Conservation (phyloP, 306 rosid species). For the Corylus americana region DNA sequence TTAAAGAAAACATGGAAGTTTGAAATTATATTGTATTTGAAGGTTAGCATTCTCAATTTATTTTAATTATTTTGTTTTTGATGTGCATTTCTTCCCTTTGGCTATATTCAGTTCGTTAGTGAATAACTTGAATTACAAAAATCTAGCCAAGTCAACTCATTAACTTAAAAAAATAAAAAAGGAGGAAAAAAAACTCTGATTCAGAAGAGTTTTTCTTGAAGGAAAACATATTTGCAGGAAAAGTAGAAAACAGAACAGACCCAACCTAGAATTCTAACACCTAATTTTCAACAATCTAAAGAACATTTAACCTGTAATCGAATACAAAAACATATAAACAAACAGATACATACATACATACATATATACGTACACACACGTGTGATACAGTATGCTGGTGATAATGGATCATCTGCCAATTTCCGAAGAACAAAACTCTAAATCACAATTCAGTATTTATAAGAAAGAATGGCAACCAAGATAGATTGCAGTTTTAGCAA, state of each 20-base stretch:
- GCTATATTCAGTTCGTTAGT: not conserved
- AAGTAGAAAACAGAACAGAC: not conserved
- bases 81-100: not conserved
- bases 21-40: not conserved
- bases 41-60: not conserved
- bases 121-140: not conserved
- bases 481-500: not conserved
- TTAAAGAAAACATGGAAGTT: not conserved
- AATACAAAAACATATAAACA: not conserved
- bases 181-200: too few species aligned
- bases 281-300: not conserved
- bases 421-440: not conserved
- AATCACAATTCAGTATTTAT: not conserved
- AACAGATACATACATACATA: not conserved
- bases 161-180: too few species aligned
- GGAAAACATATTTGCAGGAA: not conserved
- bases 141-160: not conserved
- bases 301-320: not conserved
- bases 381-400: not conserved
- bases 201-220: too few species aligned
- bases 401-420: not conserved
- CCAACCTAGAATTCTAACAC: not conserved
- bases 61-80: not conserved
- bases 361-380: not conserved
- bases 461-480: constrained; percentile 6